Evolutionary conservation across 805 yeast species (phyloP), one percentile per base, ranked within the genome.

Genomic region (Starmerella stellata): DNA sequence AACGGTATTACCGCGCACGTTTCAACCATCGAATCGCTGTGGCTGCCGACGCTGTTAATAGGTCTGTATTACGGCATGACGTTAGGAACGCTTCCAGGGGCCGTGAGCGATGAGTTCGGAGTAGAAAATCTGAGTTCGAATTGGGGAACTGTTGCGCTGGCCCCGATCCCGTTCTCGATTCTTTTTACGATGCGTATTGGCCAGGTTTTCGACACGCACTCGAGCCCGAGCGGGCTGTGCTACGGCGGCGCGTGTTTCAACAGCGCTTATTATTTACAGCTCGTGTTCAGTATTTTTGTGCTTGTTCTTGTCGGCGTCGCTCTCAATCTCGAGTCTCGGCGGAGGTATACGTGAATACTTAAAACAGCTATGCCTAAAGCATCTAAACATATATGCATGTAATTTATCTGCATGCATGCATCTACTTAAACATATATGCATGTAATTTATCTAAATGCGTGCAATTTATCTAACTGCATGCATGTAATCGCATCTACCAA

Each of bases 11-110:
- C 51, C 2, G 15, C 27, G 16, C 27, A 23, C 5, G 24, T 39
- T 4, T 3, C 15, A 4, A n/a, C n/a, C 16, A 38, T 47, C 14
- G 38, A 37, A 5, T 39, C 46, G 19, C 54, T 79, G 47, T 64
- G 74, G 56, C 31, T 64, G 23, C 59, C 68, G 19, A 73, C 85
- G 1, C 52, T 67, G n/a, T 50, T 70, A 16, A 66, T 70, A 23
- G 92, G 92, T 0, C 60, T 74, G 28, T 76, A 75, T 30, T 79
- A 79, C 56, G 92, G 92, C 1, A 68, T 72, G 44, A 64, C 74
- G 18, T 76, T 76, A 58, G 78, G 85, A 36, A 64, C 76, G 7
- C 68, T 70, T 56, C 90, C 92, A 4, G 72, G 78, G n/a, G 69
- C 79, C 17, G 66, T 76, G n/a, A 69, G 81, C 15, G 87, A 79